A percentile compares a stretch with the other conserved stretches of the same genome.
phyloP scores from a whole-genome alignment of 2,329 filamentous ascomycete genomes.

The Talaromyces sp. region DNA sequence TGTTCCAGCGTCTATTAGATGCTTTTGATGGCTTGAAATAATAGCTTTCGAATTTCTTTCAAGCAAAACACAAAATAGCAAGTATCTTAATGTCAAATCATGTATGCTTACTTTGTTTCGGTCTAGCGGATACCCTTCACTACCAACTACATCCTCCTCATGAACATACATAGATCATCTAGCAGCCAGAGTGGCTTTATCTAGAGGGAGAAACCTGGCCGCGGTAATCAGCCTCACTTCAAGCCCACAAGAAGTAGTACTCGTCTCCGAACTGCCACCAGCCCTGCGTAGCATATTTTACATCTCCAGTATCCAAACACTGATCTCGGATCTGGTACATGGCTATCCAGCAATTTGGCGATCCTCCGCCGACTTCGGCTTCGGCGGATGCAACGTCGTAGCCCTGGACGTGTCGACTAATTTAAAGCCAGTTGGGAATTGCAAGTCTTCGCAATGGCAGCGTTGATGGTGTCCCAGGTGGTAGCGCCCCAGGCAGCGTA shows the following conservation, averaged over 20 bases:
- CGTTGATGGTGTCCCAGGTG: neutral
- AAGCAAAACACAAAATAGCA: no score
- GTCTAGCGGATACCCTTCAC: no score
- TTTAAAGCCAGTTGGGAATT: neutral
- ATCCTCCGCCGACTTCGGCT: neutral
- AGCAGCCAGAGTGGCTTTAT: neutral
- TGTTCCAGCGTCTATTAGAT: no score
- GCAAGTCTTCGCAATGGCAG: neutral
- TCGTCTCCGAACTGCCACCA: constrained; percentile 1
- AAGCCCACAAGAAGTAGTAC: constrained; percentile 7
- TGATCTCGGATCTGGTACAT: neutral
- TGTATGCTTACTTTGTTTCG: no score
- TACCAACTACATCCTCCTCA: no score
- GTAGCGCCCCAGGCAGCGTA: neutral
- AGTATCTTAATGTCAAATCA: no score
- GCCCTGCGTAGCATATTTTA: neutral
- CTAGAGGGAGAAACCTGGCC: neutral
- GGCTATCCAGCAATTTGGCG: neutral
- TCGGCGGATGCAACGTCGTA: neutral
- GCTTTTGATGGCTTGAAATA: no score
- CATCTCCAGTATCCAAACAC: neutral
- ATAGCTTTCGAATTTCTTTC: no score
- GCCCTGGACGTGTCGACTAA: neutral
- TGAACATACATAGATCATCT: neutral
- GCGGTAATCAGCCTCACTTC: constrained; percentile 1